Evolutionary conservation across 257 asterid genomes (phyloP), one percentile per base, ranked within the genome.

Genomic region (Solanum pinnatisectum): DNA sequence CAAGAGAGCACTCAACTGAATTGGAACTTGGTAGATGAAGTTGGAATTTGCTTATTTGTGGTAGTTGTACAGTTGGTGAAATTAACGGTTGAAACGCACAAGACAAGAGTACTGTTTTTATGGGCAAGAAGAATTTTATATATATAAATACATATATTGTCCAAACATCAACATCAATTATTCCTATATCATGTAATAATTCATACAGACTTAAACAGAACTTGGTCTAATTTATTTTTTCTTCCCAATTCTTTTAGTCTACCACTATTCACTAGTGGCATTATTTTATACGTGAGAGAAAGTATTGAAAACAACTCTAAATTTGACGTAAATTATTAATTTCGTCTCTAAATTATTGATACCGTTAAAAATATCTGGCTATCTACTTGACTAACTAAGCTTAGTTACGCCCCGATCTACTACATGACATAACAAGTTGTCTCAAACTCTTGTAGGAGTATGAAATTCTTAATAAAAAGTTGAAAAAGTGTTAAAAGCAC

Each of bases 261-360:
- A 4, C 11, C 70, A 23, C 30, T 60, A 60, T 60, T 60, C 30
- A 60, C 30, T 23, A 8, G 1, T 59, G 70, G 7, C 70, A 23
- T 23, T 23, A 63, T 63, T 52, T 52, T 16, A 52, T 16, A 6
- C 8, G 60, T 2, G 7, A 52, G 23, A 52, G 60, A 15, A 52
- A 16, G 59, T 15, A 16, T 52, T 16, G 10, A 52, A 52, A 52
- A 16, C 1, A 6, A 0, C 3, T 52, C 0, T 52, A 1, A 6
- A 52, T 0, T 52, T 16, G 0, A 6, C 22, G 23, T 1, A 52
- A 52, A 16, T 52, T 52, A 52, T 52, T 52, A 16, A 0, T 52
- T 15, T 52, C 0, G 0, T 52, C 1, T 52, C 1, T 0, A 5
- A 15, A 52, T 16, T 52, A 16, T 16, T 52, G 4, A 16, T 0